Base-by-base conservation (phyloP, 2,329 filamentous ascomycete species). In the Apiospora aurea region DNA sequence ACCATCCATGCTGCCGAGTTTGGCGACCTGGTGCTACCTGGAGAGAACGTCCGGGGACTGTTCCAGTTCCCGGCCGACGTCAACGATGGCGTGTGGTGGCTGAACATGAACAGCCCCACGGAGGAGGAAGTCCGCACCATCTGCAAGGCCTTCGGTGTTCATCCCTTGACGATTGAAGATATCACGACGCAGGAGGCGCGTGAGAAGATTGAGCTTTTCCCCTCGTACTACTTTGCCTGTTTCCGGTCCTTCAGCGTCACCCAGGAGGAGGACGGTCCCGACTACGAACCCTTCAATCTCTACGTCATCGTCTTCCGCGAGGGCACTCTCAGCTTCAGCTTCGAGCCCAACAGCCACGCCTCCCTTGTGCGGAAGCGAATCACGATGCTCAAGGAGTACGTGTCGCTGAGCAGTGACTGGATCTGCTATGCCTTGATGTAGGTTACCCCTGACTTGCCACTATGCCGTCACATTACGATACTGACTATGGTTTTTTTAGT, bases 391-490 rank as follows among this genome's bases (percentile, higher is more conserved):
- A 96, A 97, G 79, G 96, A 99, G 79, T 98, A 98, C 79, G 93
- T 98, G 77, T 92, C 95, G 74, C 88, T 99, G 51, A 97, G 94
- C 80, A 95, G 95, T 76, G 96, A 99, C 83, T 99, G 97, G 96
- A 97, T 98, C 77, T 99, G 96, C 86, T 99, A 99, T 80, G 96
- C 96, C 61, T 88, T 99, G 79, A 98, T 99, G 92, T 94, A 86
- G 87, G 92, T 85, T 71, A 0, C 5, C 7, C 6, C 29, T 41
- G 4, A 24, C 13, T 29, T 24, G 57, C 34, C 29, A 41, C 21
- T 6, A 2, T n/a, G 26, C 18, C 11, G 11, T 13, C 34, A 29
- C 26, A 29, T 29, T n/a, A 29, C 26, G 41, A 34, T 68, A 21
- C 79, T 82, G 74, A 83, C 74, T 8, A 44, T 13, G 43, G 44